A percentile compares a stretch with the other conserved stretches of the same genome.
phyloP scores from a whole-genome alignment of 2,329 filamentous ascomycete genomes.

The Neocucurbitaria cava region DNA sequence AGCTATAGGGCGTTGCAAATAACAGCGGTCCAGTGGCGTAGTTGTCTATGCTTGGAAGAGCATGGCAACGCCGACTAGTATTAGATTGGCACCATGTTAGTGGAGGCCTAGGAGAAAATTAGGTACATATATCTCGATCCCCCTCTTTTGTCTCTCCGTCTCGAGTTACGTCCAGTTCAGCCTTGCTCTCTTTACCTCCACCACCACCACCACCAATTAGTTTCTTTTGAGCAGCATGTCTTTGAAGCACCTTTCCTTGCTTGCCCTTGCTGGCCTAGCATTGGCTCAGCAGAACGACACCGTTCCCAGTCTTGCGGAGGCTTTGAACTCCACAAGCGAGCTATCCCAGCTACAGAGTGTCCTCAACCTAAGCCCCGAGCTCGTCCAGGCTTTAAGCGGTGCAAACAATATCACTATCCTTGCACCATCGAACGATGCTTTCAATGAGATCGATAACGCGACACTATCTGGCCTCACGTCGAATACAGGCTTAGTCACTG shows the following conservation, averaged over 20 bases:
- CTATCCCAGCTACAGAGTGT: conserved; percentile 46
- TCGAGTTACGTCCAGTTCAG: conserved; percentile 3
- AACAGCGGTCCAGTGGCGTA: conserved; percentile 12
- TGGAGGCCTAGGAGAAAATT: conserved; percentile 9
- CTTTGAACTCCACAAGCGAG: conserved; percentile 25
- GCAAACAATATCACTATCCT: conserved; percentile 64
- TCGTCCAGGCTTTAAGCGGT: conserved; percentile 48
- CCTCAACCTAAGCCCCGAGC: conserved; percentile 44
- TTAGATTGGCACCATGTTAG: conserved; percentile 1
- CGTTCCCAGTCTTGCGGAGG: conserved; percentile 21
- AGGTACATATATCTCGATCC: conserved; percentile 26
- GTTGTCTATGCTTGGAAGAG: conserved; percentile 16
- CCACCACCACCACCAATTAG: conserved; percentile 1
- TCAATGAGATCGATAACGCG: conserved; percentile 49
- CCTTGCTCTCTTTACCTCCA: neutral
- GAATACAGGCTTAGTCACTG: conserved; percentile 47
- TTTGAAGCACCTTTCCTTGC: conserved; percentile 46
- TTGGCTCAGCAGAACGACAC: conserved; percentile 33
- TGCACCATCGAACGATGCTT: conserved; percentile 63
- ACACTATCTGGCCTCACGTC: conserved; percentile 35
- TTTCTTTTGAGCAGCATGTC: conserved; percentile 42
- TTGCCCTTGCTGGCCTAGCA: conserved; percentile 44
- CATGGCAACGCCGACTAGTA: conserved; percentile 13
- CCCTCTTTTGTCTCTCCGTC: conserved; percentile 9
- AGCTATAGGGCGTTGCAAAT: conserved; percentile 6